Evolutionary conservation across 2,329 filamentous ascomycete genomes (phyloP), one percentile per base, ranked within the genome.

Genomic region (Corinectria fuckeliana): DNA sequence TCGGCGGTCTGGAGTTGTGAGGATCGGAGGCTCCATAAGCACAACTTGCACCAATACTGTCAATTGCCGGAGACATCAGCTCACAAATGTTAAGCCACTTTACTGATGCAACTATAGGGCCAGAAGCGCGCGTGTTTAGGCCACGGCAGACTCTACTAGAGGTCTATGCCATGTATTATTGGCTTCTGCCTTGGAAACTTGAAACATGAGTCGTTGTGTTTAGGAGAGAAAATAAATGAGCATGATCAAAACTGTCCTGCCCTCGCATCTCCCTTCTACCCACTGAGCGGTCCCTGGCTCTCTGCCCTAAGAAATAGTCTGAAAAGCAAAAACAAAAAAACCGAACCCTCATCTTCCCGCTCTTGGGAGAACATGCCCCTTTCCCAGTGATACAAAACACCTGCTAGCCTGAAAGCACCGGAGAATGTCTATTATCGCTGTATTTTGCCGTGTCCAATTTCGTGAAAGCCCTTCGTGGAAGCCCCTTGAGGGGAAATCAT

Each of bases 401-500:
- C 10, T 21, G 28, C 39, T 56, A 38, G 47, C 58, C 62, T 65
- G 57, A 56, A 60, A 56, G 34, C n/a, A 20, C 44, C 23, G 23
- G 7, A 16, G 41, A 5, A 26, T 13, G n/a, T 18, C 14, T 18
- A 18, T 20, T n/a, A 28, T 28, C 5, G 7, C 16, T 44, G 41
- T n/a, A 28, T 16, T 28, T 5, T 28, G 28, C 23, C 8, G 10
- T 45, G 10, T 45, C 23, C 7, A 18, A 20, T 45, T 10, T 28
- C 42, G 23, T 45, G 13, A 45, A 45, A 18, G 42, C 13, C 26
- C n/a, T 16, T 26, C 42, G 23, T 45, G 13, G 28, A 45, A 18
- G 42, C 13, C 26, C n/a, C 11, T 26, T 3, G 25, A 45, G 21
- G 23, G 5, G 28, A 14, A 45, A 5, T 21, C 21, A 16, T 18